phyloP scores from a whole-genome alignment of 164 flowering plant genomes.

The Piper longum region DNA sequence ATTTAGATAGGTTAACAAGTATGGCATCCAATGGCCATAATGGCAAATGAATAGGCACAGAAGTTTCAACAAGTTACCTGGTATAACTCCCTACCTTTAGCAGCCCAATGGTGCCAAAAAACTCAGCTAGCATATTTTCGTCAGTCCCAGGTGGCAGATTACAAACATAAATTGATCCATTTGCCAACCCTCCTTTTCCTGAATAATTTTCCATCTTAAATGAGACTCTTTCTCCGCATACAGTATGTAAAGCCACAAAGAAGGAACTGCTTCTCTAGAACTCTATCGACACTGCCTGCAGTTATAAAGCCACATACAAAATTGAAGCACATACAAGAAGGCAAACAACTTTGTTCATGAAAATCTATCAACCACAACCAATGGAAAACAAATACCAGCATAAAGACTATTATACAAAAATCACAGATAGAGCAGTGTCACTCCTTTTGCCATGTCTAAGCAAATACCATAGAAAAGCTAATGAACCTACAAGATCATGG shows the following conservation, averaged over 20 bases:
- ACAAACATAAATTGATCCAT: conserved; percentile 80
- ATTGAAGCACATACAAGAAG: too few relatives aligned
- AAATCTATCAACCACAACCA: too few relatives aligned
- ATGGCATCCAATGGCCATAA: neutral
- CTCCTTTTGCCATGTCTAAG: too few relatives aligned
- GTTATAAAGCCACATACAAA: too few relatives aligned
- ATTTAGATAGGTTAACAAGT: conserved; percentile 2
- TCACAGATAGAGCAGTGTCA: too few relatives aligned
- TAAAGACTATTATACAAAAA: too few relatives aligned
- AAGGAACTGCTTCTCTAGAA: neutral
- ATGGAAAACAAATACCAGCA: too few relatives aligned
- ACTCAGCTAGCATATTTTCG: conserved; percentile 82
- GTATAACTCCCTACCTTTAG: conserved; percentile 62
- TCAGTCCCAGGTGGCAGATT: conserved; percentile 92
- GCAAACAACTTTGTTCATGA: too few relatives aligned
- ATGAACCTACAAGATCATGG: too few relatives aligned
- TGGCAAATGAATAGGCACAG: conserved; percentile 4
- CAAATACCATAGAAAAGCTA: too few relatives aligned
- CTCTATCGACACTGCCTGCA: neutral
- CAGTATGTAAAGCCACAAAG: neutral
- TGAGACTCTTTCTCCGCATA: conserved; percentile 10
- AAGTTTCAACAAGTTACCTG: conserved; percentile 14
- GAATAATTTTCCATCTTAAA: conserved; percentile 44
- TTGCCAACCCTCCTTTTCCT: conserved; percentile 48
- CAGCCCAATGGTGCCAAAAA: conserved; percentile 97